Percentiles rank a stretch among this genome's conserved stretches.
phyloP scores from a whole-genome alignment of 2,329 filamentous ascomycete genomes.

The Aspergillus ochraceus region DNA sequence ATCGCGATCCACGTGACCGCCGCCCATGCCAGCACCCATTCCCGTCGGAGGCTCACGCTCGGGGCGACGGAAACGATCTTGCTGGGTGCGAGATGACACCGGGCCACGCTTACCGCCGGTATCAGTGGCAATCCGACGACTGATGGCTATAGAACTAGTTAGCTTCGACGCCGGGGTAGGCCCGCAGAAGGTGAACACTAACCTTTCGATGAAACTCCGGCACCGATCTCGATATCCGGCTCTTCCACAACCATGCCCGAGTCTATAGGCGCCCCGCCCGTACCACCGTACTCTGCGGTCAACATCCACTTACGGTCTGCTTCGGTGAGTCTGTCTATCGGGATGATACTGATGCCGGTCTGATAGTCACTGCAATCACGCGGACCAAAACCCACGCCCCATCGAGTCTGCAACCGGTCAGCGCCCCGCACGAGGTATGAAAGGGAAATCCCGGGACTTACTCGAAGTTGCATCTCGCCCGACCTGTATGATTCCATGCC shows the following conservation, averaged over 20 bases:
- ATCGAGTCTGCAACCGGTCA: constrained; percentile 68
- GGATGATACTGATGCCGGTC: constrained; percentile 88
- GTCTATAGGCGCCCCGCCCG: constrained; percentile 78
- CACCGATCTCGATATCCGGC: constrained; percentile 97
- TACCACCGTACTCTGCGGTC: constrained; percentile 89
- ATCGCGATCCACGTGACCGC: constrained; percentile 36
- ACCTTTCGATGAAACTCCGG: constrained; percentile 93
- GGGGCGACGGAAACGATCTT: constrained; percentile 33
- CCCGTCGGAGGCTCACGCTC: constrained; percentile 34
- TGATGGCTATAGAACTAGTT: constrained; percentile 44
- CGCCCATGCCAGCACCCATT: constrained; percentile 18
- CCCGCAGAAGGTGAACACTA: constrained; percentile 16
- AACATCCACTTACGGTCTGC: constrained; percentile 97
- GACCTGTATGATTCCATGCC: constrained; percentile 80
- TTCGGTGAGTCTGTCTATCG: constrained; percentile 88
- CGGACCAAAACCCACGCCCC: constrained; percentile 96
- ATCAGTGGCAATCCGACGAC: constrained; percentile 53
- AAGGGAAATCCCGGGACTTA: constrained; percentile 43
- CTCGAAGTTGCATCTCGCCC: constrained; percentile 70
- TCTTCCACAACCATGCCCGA: constrained; percentile 89
- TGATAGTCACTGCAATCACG: constrained; percentile 96
- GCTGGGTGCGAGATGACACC: constrained; percentile 43
- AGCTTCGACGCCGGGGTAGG: not conserved
- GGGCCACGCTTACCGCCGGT: constrained; percentile 51
- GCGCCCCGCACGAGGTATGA: constrained; percentile 3